phyloP scores from a whole-genome alignment of 805 yeast genomes.

The Candida ortonii region DNA sequence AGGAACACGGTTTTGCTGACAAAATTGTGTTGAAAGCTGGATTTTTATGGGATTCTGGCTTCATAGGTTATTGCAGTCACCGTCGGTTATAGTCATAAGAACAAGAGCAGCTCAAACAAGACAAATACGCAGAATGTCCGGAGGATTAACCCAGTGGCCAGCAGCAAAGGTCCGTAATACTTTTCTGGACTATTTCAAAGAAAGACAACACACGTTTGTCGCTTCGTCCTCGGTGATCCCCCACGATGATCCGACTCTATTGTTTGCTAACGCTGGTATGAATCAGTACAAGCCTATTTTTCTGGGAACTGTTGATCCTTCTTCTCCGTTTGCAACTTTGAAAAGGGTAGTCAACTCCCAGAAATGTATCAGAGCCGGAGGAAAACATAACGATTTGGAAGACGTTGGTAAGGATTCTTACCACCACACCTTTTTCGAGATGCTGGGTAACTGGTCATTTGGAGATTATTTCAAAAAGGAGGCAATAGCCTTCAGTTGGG shows the following conservation, averaged over 20 bases:
- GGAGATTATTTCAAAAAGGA: constrained; percentile 98
- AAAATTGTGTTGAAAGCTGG: too few species aligned
- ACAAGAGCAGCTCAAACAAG: too few species aligned
- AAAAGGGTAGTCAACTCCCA: constrained; percentile 94
- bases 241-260: constrained; percentile 93
- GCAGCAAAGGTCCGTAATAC: constrained; percentile 65
- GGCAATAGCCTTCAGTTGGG: constrained; percentile 89
- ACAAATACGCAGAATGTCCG: constrained; percentile 9
- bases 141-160: constrained; percentile 38
- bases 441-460: constrained; percentile 99
- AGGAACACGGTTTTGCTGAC: too few species aligned
- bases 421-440: constrained; percentile 98
- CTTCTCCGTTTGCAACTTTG: constrained; percentile 77
- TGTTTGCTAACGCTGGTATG: constrained; percentile 99
- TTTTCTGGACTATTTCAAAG: constrained; percentile 76
- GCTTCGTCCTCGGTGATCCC: constrained; percentile 96
- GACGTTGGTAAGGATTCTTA: constrained; percentile 98
- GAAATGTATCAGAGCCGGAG: constrained; percentile 99
- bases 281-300: constrained; percentile 98
- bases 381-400: constrained; percentile 96
- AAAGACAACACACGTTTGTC: constrained; percentile 70
- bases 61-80: constrained; percentile 6
- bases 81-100: background rate
- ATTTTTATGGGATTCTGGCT: constrained; percentile 5
- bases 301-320: constrained; percentile 95